phyloP scores from a whole-genome alignment of 352 stramenopile genomes.

The Globisporangium mamillatum region DNA sequence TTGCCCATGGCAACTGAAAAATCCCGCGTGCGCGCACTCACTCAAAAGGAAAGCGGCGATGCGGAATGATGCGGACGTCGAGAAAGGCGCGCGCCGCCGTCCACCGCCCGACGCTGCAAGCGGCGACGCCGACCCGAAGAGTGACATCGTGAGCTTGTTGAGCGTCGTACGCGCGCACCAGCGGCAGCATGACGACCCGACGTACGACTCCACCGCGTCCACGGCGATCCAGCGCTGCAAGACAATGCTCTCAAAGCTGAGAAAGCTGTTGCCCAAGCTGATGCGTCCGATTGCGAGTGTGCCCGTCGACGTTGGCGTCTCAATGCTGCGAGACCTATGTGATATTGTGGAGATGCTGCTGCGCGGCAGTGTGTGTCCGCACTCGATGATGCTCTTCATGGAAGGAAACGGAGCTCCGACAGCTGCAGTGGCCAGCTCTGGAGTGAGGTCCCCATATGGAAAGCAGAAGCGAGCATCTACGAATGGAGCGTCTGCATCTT shows the following conservation, averaged over 20 bases:
- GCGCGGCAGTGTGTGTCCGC: constrained; percentile 41
- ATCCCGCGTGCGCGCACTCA: not conserved
- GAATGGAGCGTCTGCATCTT: constrained; percentile 19
- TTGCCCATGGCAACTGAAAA: too few species aligned
- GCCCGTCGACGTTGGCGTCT: constrained; percentile 25
- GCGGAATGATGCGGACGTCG: constrained; percentile 12
- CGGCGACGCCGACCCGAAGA: constrained; percentile 35
- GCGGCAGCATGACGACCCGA: constrained; percentile 38
- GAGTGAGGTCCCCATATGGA: not conserved
- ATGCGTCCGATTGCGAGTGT: constrained; percentile 48
- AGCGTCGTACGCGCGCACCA: constrained; percentile 42
- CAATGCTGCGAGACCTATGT: constrained; percentile 53
- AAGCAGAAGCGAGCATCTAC: not conserved
- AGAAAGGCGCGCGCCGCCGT: not conserved
- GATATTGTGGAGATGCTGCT: constrained; percentile 52
- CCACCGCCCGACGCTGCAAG: not conserved
- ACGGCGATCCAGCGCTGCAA: constrained; percentile 53
- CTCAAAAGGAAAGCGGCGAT: constrained; percentile 13
- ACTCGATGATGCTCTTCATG: constrained; percentile 61
- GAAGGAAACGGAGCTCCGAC: constrained; percentile 16
- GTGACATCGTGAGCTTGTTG: constrained; percentile 48
- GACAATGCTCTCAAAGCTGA: constrained; percentile 64
- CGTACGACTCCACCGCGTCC: constrained; percentile 34
- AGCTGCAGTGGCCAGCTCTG: not conserved
- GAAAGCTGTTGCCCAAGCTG: constrained; percentile 66